These are phyloP conservation scores for Phytophthora pisi DNA, from an alignment of 352 stramenopile species.

Conservation along the genomic window DNA sequence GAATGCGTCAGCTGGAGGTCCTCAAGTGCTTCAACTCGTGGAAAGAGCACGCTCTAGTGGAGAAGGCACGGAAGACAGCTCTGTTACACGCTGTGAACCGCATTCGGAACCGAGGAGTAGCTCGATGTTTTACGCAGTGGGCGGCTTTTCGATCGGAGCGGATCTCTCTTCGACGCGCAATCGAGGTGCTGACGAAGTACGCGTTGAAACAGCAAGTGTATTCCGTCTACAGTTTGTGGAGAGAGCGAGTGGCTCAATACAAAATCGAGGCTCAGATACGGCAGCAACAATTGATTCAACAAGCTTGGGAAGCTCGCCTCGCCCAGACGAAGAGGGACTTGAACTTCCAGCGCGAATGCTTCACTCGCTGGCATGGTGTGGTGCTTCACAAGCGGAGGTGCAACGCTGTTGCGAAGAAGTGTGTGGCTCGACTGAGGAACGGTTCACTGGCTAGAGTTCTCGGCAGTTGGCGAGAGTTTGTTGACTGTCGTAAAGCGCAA, in stretches of 20 bases:
- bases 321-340: slow-evolving; percentile 30
- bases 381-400: slow-evolving; percentile 8
- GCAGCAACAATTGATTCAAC: slow-evolving; percentile 31
- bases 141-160: slow-evolving; percentile 13
- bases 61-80: slow-evolving; percentile 30
- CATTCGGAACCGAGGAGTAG: slow-evolving; percentile 41
- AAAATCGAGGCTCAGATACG: slow-evolving; percentile 18
- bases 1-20: slow-evolving; percentile 45
- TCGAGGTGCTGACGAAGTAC: slow-evolving; percentile 15
- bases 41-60: slow-evolving; percentile 26
- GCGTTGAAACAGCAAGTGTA: slow-evolving; percentile 22
- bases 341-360: slow-evolving; percentile 26
- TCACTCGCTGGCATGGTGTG: slow-evolving; percentile 31
- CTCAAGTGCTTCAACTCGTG: slow-evolving; percentile 62
- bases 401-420: slow-evolving; percentile 21
- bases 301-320: slow-evolving; percentile 31
- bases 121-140: slow-evolving; percentile 44
- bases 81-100: slow-evolving; percentile 35
- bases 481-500: slow-evolving; percentile 20
- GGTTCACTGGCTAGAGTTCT: slow-evolving; percentile 21
- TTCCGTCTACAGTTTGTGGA: slow-evolving; percentile 23
- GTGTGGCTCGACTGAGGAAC: slow-evolving; percentile 32
- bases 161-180: slow-evolving; percentile 7
- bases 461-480: slow-evolving; percentile 32
- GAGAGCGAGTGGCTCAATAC: slow-evolving; percentile 11